Evolutionary conservation across 345 rosid genomes (phyloP), one percentile per base, ranked within the genome.

Genomic region (Hypericum androsaemum): DNA sequence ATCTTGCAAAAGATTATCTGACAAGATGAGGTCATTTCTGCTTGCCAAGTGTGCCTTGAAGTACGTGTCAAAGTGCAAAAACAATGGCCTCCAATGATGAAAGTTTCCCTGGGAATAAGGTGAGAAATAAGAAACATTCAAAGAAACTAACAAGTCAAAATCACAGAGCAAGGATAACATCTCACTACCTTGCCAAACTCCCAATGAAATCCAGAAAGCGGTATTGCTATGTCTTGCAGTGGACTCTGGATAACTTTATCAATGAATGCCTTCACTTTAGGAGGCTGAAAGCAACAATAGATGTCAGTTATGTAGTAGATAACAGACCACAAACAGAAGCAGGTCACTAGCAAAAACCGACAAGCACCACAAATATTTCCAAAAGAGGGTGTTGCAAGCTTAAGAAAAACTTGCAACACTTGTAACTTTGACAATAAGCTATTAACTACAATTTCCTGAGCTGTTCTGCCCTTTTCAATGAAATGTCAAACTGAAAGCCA

Each of bases 191-290:
- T 90, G 57, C 61, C 79, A 70, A 76, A 87, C 72, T 82, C 89
- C 98, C 98, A 90, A 12, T 59, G 83, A 67, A 87, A 90, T 62
- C 96, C 95, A 38, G 96, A 90, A 52, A 90, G 96, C 56, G 96
- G 98, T 72, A 90, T 82, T 17, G 89, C 98, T 69, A 90, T 84
- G 68, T 90, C 98, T 64, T 84, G 95, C 46, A 90, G 69, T 32
- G 98, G 98, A 77, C 96, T 79, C 75, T 87, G 92, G 50, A 90
- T 87, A 53, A 90, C 98, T 73, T 90, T 90, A 66, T 87, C 98
- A 46, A 87, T 82, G 67, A 84, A 82, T 11, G 80, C 82, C 82
- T 84, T 90, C 64, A 90, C 74, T 62, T 79, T 76, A 35, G 87
- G 83, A 71, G 96, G 96, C 98, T 90, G 88, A 70, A 67, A 41